Evolutionary conservation across 2,329 filamentous ascomycete species (phyloP), one percentile per base, ranked within the genome.

Genomic region (Alternaria gansuensis): DNA sequence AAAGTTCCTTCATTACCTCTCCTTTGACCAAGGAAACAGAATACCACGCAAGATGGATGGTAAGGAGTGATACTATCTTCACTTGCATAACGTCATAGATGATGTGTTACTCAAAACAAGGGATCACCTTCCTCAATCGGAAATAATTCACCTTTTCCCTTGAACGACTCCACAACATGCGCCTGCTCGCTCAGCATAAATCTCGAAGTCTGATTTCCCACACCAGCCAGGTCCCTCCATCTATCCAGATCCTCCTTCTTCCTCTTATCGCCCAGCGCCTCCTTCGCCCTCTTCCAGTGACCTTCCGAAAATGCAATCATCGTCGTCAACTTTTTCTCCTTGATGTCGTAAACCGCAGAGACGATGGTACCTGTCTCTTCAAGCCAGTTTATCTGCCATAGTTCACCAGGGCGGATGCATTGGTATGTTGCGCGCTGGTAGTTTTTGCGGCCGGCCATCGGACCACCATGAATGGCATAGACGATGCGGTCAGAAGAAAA

Each of bases 381-480:
- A 1, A 87, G 79, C 84, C 84, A 87, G 59, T 84, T 87, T 62
- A 83, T 81, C 65, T 87, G 85, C 85, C 85, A 87, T 0, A 87
- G 67, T 69, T 87, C 85, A 2, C 83, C 83, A 0, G 83, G 81
- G 0, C 85, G 79, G 28, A 87, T 81, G 70, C 85, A 87, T 66
- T 87, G 84, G 65, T 84, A 87, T 1, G 81, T 82, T 11, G 80
- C 83, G 1, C 80, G 78, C 64, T 87, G 84, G 63, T 85, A 87
- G 6, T 82, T 83, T 3, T 79, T 81, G 0, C 85, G 62, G 8
- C 68, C 67, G 34, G 66, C 67, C 68, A 87, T 87, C 3, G 85
- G 85, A 0, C 85, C 85, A 4, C 85, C 84, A 63, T 87, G 84
- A 54, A 87, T 87, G 24, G 81, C 81, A 64, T 87, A 87, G 58